Evolutionary conservation across 106 monocot genomes (phyloP).

Genomic region (Apostasia ramifera): DNA sequence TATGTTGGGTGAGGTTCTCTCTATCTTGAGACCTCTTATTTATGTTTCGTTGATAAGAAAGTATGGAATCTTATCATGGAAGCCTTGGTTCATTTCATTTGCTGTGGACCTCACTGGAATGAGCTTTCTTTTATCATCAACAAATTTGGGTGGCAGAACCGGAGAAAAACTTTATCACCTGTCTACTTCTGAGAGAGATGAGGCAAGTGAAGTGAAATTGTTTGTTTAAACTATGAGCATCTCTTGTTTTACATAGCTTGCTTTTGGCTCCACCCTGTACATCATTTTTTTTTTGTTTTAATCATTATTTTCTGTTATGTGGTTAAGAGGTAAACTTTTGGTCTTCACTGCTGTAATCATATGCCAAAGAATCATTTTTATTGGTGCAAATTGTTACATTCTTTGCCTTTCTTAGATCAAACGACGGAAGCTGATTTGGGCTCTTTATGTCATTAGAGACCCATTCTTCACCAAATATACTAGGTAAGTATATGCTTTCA

Average conservation of each 20-base stretch:
- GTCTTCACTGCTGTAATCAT: too few relatives aligned
- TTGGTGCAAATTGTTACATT: conserved; percentile 8
- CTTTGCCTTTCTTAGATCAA: conserved; percentile 36
- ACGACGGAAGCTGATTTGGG: conserved; percentile 78
- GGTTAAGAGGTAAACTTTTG: neutral
- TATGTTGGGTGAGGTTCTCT: conserved; percentile 60
- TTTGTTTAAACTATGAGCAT: neutral
- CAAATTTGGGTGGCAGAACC: conserved; percentile 17
- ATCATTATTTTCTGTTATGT: neutral
- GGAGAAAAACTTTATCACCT: conserved; percentile 32
- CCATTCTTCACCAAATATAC: conserved; percentile 81
- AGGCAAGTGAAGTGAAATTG: conserved; percentile 35
- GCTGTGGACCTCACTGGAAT: conserved; percentile 67
- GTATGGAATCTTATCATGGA: conserved; percentile 73
- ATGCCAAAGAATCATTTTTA: neutral
- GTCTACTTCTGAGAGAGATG: conserved; percentile 60
- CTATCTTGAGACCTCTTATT: conserved; percentile 69
- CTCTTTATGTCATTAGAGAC: conserved; percentile 87
- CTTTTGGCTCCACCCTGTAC: neutral
- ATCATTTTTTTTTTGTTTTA: neutral
- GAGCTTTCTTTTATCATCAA: conserved; percentile 44
- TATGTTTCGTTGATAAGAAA: conserved; percentile 84
- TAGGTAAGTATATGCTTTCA: conserved; percentile 30
- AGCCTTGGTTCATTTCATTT: conserved; percentile 80
- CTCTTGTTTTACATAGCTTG: neutral